phyloP scores from a whole-genome alignment of 148 eudicot species.

The Rhododendron williamsianum region DNA sequence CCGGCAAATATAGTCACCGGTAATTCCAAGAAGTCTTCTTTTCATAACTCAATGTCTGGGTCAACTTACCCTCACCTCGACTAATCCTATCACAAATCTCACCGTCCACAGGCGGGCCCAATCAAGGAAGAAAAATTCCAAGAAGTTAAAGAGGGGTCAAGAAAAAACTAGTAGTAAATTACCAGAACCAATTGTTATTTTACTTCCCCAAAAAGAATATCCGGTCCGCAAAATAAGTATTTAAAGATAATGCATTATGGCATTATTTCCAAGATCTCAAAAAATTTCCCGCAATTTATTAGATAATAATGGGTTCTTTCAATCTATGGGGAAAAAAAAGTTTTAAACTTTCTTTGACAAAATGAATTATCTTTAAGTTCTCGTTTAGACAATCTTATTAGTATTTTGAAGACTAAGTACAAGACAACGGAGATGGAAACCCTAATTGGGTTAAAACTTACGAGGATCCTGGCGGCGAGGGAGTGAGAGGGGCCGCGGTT shows the following conservation, averaged over 20 bases:
- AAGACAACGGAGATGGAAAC: background rate
- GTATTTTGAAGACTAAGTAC: background rate
- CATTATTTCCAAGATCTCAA: background rate
- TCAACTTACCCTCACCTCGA: background rate
- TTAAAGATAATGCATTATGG: background rate
- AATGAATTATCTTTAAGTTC: background rate
- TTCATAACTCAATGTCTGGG: background rate
- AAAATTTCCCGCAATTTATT: background rate
- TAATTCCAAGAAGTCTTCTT: background rate
- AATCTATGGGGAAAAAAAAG: background rate
- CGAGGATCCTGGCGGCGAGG: constrained; percentile 81
- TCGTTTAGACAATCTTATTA: background rate
- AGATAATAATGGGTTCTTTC: background rate
- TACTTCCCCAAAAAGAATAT: background rate
- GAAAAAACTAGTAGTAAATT: background rate
- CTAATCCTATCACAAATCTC: background rate
- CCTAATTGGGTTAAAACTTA: constrained; percentile 17
- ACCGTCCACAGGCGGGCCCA: background rate
- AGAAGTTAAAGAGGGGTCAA: constrained; percentile 1
- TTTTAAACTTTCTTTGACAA: background rate
- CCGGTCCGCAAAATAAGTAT: background rate
- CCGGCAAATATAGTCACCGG: constrained; percentile 1
- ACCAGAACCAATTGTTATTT: background rate
- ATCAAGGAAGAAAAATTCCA: background rate
- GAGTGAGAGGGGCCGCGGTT: constrained; percentile 64